Evolutionary conservation across 495 filamentous ascomycete species (phyloP), one percentile per base, ranked within the genome.

Genomic region (Aspergillus mulundensis): DNA sequence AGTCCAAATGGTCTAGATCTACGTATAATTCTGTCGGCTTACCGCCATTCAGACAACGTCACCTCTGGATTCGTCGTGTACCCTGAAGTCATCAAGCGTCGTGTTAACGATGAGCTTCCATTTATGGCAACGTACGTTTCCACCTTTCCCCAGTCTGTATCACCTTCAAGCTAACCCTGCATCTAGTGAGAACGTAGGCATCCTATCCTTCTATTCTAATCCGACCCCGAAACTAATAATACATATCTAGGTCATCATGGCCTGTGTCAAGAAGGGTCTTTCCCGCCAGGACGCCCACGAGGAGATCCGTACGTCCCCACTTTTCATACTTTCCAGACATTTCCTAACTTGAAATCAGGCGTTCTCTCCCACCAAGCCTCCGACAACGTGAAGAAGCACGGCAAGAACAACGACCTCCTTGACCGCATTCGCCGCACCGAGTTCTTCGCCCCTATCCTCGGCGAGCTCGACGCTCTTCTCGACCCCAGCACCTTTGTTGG

Each of bases 261-360:
- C 83, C 65, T 81, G 94, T 47, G 84, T 89, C 38, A 78, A 80
- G 56, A 81, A 87, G 60, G 91, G 91, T 25, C 80, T 78, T 14
- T 89, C 84, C 39, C 79, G 95, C 48, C 94, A 98, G 68, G 88
- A 96, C 21, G 87, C 94, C 3, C 95, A 98, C 69, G 94, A 97
- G 75, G 77, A 90, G 66, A 91, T 97, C 56, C 77, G 78, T 69
- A 70, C 57, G 61, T 42, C 18, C 15, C 19, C 3, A 23, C 21
- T 12, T 15, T 42, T 14, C 16, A 16, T 19, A 43, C 14, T 10
- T 4, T 36, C 2, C 38, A n/a, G 5, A 20, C 15, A 28, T n/a
- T 32, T 16, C n/a, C 23, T 50, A 32, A 32, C 12, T 15, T 38
- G 16, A 16, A n/a, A 59, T 53, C 61, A 73, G 84, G 88, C 53